Conservation (phyloP, 768 basidiomycete species). For the Podaxis sp. region DNA sequence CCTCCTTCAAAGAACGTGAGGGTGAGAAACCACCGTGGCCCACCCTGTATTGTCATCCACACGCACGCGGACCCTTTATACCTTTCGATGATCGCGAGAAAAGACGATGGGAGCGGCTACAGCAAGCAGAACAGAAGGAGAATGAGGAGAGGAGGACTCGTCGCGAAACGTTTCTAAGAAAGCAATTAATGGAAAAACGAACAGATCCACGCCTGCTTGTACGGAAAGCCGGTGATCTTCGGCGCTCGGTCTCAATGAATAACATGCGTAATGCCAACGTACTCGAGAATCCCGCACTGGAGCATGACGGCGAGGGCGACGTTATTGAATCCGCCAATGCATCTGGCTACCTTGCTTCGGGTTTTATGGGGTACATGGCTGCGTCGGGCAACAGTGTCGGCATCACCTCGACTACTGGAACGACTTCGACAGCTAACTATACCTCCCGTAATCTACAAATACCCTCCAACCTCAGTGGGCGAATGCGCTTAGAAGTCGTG, state of each 20-base stretch:
- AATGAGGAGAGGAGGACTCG: slow-evolving; percentile 31
- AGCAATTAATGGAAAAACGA: slow-evolving; percentile 6
- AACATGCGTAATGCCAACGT: slow-evolving; percentile 52
- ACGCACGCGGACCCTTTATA: slow-evolving; percentile 71
- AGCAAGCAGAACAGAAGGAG: slow-evolving; percentile 43
- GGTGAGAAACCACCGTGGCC: slow-evolving; percentile 73
- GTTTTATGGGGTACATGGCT: slow-evolving; percentile 63
- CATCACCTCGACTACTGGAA: slow-evolving; percentile 89
- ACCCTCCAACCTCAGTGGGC: slow-evolving; percentile 52
- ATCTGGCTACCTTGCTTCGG: slow-evolving; percentile 69
- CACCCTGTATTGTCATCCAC: slow-evolving; percentile 74
- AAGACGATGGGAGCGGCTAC: slow-evolving; percentile 61
- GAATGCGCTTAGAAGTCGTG: slow-evolving; percentile 63
- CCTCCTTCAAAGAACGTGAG: slow-evolving; percentile 49
- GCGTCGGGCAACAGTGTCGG: slow-evolving; percentile 95
- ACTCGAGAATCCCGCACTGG: not conserved
- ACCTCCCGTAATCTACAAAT: slow-evolving; percentile 47
- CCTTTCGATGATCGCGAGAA: slow-evolving; percentile 76
- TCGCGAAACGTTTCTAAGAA: slow-evolving; percentile 6
- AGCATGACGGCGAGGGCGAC: slow-evolving; percentile 21
- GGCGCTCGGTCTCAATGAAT: slow-evolving; percentile 74
- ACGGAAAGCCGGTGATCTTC: slow-evolving; percentile 49
- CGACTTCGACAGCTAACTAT: slow-evolving; percentile 65
- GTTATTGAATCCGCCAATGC: slow-evolving; percentile 56
- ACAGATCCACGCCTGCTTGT: not conserved